Conservation (phyloP, 345 rosid genomes). For the Moricandia moricandioides region DNA sequence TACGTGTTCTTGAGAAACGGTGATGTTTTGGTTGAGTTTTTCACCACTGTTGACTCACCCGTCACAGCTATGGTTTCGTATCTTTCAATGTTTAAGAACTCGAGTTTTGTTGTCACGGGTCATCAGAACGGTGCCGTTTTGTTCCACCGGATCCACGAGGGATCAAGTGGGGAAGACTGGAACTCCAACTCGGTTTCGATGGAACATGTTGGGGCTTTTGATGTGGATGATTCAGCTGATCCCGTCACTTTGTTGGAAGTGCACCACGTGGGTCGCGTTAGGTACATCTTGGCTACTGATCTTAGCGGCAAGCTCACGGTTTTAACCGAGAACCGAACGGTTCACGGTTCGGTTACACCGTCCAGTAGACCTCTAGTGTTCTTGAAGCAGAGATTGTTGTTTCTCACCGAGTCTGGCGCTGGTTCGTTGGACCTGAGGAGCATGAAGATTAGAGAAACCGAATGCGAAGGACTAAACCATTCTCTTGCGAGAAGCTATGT, state of each 20-base stretch:
- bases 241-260: constrained; percentile 64
- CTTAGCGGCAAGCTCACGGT: constrained; percentile 63
- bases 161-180: constrained; percentile 63
- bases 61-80: constrained; percentile 77
- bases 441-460: constrained; percentile 80
- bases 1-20: constrained; percentile 74
- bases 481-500: constrained; percentile 62
- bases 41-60: constrained; percentile 54
- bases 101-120: constrained; percentile 75
- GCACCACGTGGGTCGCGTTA: constrained; percentile 75
- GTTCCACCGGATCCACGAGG: constrained; percentile 65
- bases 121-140: constrained; percentile 67
- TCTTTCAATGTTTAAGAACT: constrained; percentile 61
- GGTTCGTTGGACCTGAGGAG: constrained; percentile 87
- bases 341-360: constrained; percentile 69
- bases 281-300: constrained; percentile 67
- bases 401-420: constrained; percentile 83
- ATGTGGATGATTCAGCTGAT: constrained; percentile 37
- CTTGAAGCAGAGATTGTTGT: constrained; percentile 88
- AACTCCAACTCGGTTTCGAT: constrained; percentile 49
- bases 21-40: constrained; percentile 66
- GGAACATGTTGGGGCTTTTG: constrained; percentile 56
- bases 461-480: constrained; percentile 80
- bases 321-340: constrained; percentile 59
- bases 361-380: constrained; percentile 71